Conservation (phyloP, 768 basidiomycete genomes). For the Clathrus columnatus region DNA sequence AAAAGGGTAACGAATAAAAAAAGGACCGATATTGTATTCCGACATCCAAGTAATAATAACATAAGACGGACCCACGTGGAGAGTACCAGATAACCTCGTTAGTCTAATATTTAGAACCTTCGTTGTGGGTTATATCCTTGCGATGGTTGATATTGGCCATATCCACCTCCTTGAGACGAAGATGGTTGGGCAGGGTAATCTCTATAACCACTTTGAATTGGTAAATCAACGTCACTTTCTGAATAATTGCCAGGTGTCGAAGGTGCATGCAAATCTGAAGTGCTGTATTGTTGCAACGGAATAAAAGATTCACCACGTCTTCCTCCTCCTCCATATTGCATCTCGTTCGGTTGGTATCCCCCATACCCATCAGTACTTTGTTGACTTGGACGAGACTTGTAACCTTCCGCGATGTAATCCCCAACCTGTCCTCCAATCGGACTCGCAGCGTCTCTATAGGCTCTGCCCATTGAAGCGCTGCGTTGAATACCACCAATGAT, state of each 20-base stretch:
- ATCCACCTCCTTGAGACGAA: background rate
- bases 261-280: constrained; percentile 11
- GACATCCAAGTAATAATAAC: background rate
- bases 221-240: background rate
- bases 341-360: constrained; percentile 28
- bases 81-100: background rate
- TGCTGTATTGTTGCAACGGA: constrained; percentile 50
- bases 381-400: constrained; percentile 21
- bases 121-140: background rate
- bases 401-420: constrained; percentile 23
- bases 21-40: background rate
- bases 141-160: no score
- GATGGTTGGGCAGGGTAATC: background rate
- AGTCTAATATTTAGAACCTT: background rate
- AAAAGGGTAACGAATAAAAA: background rate
- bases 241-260: background rate
- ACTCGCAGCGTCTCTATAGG: constrained; percentile 18
- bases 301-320: constrained; percentile 38
- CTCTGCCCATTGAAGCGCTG: constrained; percentile 43
- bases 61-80: background rate
- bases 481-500: constrained; percentile 44
- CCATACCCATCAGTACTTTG: constrained; percentile 21
- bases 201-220: background rate
- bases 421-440: constrained; percentile 19
- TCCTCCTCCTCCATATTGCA: constrained; percentile 46